Conservation (phyloP, 2,329 filamentous ascomycete species). For the Leptographium flavum region DNA sequence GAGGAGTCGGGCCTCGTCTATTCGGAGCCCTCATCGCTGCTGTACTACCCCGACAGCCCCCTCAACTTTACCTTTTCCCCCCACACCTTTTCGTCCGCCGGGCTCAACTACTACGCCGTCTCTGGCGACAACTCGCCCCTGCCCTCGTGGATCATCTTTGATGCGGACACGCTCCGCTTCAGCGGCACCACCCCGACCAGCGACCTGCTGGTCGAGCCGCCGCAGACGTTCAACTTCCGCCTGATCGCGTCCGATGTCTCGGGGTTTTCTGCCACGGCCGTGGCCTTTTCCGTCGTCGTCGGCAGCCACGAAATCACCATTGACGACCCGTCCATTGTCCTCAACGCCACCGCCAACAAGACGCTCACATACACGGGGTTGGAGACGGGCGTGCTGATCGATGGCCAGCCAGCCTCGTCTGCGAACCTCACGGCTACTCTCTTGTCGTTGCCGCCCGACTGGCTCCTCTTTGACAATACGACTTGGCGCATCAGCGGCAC, state of each 20-base stretch:
- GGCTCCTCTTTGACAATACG: conserved; percentile 51
- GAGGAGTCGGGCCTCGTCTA: conserved; percentile 37
- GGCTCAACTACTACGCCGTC: conserved; percentile 61
- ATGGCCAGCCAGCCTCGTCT: conserved; percentile 34
- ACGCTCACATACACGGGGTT: conserved; percentile 39
- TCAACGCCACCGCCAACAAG: conserved; percentile 42
- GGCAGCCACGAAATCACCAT: conserved; percentile 57
- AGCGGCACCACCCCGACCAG: conserved; percentile 55
- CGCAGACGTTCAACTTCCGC: conserved; percentile 57
- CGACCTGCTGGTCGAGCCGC: conserved; percentile 47
- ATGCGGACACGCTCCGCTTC: conserved; percentile 49
- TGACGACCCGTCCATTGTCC: conserved; percentile 36
- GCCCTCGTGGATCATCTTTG: conserved; percentile 74
- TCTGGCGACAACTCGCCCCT: conserved; percentile 67
- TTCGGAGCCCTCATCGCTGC: conserved; percentile 44
- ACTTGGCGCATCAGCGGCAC: conserved; percentile 52
- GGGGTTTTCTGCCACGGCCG: conserved; percentile 56
- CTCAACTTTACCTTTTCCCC: conserved; percentile 39
- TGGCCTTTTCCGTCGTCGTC: conserved; percentile 58
- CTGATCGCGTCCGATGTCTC: conserved; percentile 66
- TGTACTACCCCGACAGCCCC: conserved; percentile 35
- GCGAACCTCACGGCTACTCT: conserved; percentile 28
- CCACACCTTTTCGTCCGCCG: conserved; percentile 48
- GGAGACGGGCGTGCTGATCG: conserved; percentile 36
- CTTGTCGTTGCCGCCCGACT: conserved; percentile 39